Evolutionary conservation across 177 flowering plant species (phyloP).

Genomic region (Vitis hybrid): DNA sequence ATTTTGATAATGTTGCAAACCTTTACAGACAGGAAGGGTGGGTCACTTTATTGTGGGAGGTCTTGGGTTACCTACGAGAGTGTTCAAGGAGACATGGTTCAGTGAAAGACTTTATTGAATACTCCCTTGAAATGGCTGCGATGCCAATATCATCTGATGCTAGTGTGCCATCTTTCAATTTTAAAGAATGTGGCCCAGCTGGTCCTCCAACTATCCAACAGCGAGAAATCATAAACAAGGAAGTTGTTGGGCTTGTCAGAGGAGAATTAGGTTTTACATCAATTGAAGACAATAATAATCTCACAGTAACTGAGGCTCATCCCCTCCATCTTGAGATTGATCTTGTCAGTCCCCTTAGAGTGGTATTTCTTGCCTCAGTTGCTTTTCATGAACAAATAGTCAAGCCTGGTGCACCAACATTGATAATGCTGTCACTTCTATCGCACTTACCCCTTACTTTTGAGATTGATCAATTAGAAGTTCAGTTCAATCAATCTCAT

Average conservation of each 20-base stretch:
- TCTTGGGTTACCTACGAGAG: constrained; percentile 84
- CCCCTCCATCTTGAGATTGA: constrained; percentile 91
- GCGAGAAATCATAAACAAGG: constrained; percentile 69
- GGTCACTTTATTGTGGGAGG: constrained; percentile 86
- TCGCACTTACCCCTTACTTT: constrained; percentile 74
- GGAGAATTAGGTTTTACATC: constrained; percentile 39
- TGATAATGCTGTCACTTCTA: constrained; percentile 70
- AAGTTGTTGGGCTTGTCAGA: constrained; percentile 57
- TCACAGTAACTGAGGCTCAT: constrained; percentile 39
- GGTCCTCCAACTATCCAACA: constrained; percentile 63
- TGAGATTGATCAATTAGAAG: constrained; percentile 81
- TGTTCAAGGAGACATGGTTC: constrained; percentile 62
- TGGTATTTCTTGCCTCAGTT: constrained; percentile 79
- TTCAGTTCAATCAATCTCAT: constrained; percentile 85
- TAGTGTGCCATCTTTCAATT: constrained; percentile 19
- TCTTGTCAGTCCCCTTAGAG: constrained; percentile 88
- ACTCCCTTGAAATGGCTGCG: constrained; percentile 98
- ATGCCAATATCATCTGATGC: constrained; percentile 57
- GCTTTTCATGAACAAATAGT: constrained; percentile 91
- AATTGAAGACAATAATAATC: constrained; percentile 23
- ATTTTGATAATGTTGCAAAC: constrained; percentile 55
- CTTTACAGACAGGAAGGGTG: constrained; percentile 91
- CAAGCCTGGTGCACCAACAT: constrained; percentile 70
- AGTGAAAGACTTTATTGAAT: constrained; percentile 73
- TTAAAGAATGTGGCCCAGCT: constrained; percentile 67